Percentiles rank a stretch among this genome's conserved stretches.
phyloP scores from a whole-genome alignment of 805 yeast genomes.

The Lipomyces orientalis region DNA sequence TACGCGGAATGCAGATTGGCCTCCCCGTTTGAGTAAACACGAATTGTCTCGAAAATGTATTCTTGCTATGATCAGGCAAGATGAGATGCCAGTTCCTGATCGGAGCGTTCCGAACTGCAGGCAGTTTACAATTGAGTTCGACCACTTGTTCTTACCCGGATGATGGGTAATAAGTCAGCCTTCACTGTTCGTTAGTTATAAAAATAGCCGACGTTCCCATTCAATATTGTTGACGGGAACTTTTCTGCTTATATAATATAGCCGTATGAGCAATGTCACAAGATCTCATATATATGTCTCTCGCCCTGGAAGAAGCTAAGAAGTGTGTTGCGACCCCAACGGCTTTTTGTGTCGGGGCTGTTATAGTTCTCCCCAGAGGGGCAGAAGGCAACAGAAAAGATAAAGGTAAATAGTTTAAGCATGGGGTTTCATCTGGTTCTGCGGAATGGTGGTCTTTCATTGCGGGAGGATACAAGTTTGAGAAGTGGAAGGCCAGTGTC shows the following conservation, averaged over 20 bases:
- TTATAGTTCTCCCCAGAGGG: slow-evolving; percentile 49
- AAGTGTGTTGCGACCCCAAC: slow-evolving; percentile 82
- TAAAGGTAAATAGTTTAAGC: slow-evolving; percentile 17
- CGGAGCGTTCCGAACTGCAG: neutral
- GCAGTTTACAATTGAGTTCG: too few species aligned
- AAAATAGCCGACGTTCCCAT: too few species aligned
- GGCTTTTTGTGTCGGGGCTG: slow-evolving; percentile 94
- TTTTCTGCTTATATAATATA: neutral
- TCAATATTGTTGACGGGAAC: too few species aligned
- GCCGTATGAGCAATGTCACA: neutral
- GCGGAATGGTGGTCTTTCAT: neutral
- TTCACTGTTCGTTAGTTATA: too few species aligned
- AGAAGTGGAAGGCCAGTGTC: neutral
- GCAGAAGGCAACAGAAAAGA: slow-evolving; percentile 15
- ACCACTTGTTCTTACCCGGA: too few species aligned
- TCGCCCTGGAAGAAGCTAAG: slow-evolving; percentile 77
- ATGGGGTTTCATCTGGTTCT: neutral
- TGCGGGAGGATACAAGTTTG: neutral
- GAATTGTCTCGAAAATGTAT: neutral
- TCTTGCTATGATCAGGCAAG: neutral
- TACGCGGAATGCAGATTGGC: neutral
- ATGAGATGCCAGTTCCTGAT: neutral
- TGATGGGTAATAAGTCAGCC: too few species aligned
- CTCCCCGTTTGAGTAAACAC: neutral
- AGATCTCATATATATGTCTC: slow-evolving; percentile 59